Evolutionary conservation across 192 early-diverging fungal species (phyloP), one percentile per base, ranked within the genome.

Genomic region (Pilobolus umbonatus): DNA sequence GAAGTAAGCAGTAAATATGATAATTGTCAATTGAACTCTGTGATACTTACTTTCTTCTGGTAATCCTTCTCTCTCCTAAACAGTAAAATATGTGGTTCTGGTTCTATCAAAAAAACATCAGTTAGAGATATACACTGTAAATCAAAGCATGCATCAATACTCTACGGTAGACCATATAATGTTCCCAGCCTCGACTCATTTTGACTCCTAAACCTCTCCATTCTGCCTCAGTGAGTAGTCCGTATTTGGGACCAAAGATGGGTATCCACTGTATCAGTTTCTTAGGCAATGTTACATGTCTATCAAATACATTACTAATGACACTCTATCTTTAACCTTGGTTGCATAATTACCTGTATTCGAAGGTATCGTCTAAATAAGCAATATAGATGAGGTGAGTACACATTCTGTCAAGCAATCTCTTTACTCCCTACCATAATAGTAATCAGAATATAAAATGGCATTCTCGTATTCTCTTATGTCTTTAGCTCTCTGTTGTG

Each of bases 161-260:
- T 55, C 55, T 62, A 77, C 74, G 59, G 17, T 77, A 77, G 21
- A 80, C 65, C 75, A 78, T 75, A 60, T 78, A 80, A 57, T 78
- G 75, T 19, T 67, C 71, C 76, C 78, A 80, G 10, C 78, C 77
- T 30, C 59, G 55, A 9, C 76, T 78, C 40, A 78, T 74, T 30
- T 67, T 72, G 26, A 78, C 52, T 1, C 78, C 78, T 19, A 73
- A 38, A 29, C 48, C 54, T 48, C 72, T 32, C 69, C 77, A 79
- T 66, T 76, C 75, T 24, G 61, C 68, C 42, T 79, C 77, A 5
- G 66, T 57, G 44, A 79, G 44, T 0, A 79, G 52, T 3, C 25
- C 40, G 36, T 57, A 43, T 10, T 52, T 61, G n/a, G n/a, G n/a
- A n/a, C n/a, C n/a, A n/a, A n/a, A n/a, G n/a, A n/a, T n/a, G 1